Percentiles rank a stretch among this genome's conserved stretches.
These are phyloP conservation scores for Blastobotrys indianensis DNA, from an alignment of 1,139 yeast species.

Conservation along the genomic window DNA sequence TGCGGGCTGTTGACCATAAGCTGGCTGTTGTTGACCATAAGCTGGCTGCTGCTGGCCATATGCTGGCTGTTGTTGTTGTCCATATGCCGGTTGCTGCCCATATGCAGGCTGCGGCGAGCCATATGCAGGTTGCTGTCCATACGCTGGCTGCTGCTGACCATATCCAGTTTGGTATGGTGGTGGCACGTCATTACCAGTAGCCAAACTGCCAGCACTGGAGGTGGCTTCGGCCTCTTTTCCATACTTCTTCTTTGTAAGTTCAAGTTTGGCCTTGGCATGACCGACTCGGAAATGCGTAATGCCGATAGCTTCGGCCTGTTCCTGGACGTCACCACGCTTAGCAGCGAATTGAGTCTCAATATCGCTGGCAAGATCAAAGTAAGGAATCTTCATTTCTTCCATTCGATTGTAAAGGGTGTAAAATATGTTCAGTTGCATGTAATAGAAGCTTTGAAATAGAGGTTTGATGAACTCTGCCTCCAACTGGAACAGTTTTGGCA, in stretches of 20 bases:
- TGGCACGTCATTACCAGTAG: constrained; percentile 25
- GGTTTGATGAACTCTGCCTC: constrained; percentile 93
- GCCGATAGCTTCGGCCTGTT: constrained; percentile 76
- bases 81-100: constrained; percentile 32
- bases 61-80: constrained; percentile 19
- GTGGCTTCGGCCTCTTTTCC: constrained; percentile 42
- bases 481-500: constrained; percentile 78
- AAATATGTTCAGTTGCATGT: constrained; percentile 95
- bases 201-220: constrained; percentile 34
- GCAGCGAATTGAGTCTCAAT: constrained; percentile 69
- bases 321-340: constrained; percentile 89
- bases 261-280: constrained; percentile 77
- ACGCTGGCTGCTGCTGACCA: constrained; percentile 22
- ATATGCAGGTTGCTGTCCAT: constrained; percentile 26
- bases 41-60: constrained; percentile 13
- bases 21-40: constrained; percentile 14
- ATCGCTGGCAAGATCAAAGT: constrained; percentile 80
- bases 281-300: constrained; percentile 87
- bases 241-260: constrained; percentile 71
- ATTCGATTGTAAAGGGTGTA: constrained; percentile 84
- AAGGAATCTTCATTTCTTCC: constrained; percentile 96
- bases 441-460: constrained; percentile 85
- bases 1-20: constrained; percentile 4
- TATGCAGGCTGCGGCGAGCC: constrained; percentile 25
- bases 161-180: constrained; percentile 26